Percentiles rank a stretch among this genome's conserved stretches.
Evolutionary conservation across 768 basidiomycete species (phyloP).

Genomic region (Mycena galopus): DNA sequence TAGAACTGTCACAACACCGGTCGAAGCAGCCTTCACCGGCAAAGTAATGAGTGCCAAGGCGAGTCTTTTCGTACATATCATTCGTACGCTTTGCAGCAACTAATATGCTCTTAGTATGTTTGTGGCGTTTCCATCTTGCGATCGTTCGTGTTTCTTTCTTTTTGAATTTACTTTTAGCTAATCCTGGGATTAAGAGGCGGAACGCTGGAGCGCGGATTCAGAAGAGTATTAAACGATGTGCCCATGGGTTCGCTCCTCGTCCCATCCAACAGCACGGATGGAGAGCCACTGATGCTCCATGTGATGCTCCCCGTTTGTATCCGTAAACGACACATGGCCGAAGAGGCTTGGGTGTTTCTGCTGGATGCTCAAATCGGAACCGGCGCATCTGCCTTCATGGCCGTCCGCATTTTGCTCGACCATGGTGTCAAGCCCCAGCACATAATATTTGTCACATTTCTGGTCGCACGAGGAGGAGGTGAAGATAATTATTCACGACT

Average conservation of each 20-base stretch:
- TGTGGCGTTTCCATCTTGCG: conserved; percentile 93
- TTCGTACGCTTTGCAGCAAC: neutral
- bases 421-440: conserved; percentile 88
- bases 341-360: conserved; percentile 85
- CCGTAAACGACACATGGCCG: conserved; percentile 73
- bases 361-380: conserved; percentile 97
- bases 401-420: conserved; percentile 92
- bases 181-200: conserved; percentile 72
- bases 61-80: conserved; percentile 30
- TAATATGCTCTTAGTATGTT: conserved; percentile 61
- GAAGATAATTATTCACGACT: neutral
- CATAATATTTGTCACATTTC: conserved; percentile 92
- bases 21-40: conserved; percentile 68
- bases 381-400: conserved; percentile 94
- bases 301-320: conserved; percentile 82
- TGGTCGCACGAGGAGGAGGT: conserved; percentile 88
- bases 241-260: conserved; percentile 91
- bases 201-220: conserved; percentile 91
- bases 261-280: conserved; percentile 86
- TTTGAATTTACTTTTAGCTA: neutral
- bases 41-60: conserved; percentile 74
- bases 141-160: conserved; percentile 66
- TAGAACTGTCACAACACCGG: conserved; percentile 77
- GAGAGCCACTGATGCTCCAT: conserved; percentile 91
- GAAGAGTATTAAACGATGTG: conserved; percentile 87